Evolutionary conservation across 2,329 filamentous ascomycete genomes (phyloP), one percentile per base, ranked within the genome.

Genomic region (Arthrobotrys sinensis): DNA sequence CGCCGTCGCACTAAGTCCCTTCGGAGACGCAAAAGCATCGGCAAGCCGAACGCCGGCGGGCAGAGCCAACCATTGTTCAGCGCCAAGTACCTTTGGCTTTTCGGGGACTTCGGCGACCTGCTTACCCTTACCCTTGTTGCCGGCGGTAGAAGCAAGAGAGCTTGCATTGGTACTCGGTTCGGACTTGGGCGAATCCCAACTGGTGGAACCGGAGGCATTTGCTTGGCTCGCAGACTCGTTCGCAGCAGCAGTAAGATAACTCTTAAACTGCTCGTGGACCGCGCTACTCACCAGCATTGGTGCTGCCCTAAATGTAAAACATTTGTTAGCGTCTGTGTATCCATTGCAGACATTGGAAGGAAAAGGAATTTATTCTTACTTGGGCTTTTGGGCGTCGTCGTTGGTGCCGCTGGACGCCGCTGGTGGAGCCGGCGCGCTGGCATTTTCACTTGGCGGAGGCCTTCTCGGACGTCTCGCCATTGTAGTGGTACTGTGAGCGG

Each of bases 31-130:
- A 14, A 40, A 60, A 8, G 53, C 53, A 24, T 60, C 53, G 36
- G 53, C 53, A 24, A 60, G 53, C 53, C 36, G 34, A 60, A 60
- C 53, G 16, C 53, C 53, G 16, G 53, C 53, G 10, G 53, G 53
- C 16, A 60, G 40, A 38, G 32, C 34, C 53, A 60, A 24, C 34
- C 32, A 60, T 60, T 60, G 34, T 60, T 60, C 53, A 12, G 53
- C 53, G 53, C 53, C 53, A n/a, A 8, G 24, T 16, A 3, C 24
- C 8, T 60, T 8, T 8, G 8, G 3, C 36, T 28, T 28, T 4
- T 21, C 53, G 1, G 34, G 36, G 8, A 5, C 11, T 43, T 21
- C 40, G 16, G 6, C 53, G 28, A 14, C 34, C 32, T 14, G 3
- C 53, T 60, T 60, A 40, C 53, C 53, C 36, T 60, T 60, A 12